Evolutionary conservation across 441 rosid species (phyloP), one percentile per base, ranked within the genome.

Genomic region (Sinapis alba): DNA sequence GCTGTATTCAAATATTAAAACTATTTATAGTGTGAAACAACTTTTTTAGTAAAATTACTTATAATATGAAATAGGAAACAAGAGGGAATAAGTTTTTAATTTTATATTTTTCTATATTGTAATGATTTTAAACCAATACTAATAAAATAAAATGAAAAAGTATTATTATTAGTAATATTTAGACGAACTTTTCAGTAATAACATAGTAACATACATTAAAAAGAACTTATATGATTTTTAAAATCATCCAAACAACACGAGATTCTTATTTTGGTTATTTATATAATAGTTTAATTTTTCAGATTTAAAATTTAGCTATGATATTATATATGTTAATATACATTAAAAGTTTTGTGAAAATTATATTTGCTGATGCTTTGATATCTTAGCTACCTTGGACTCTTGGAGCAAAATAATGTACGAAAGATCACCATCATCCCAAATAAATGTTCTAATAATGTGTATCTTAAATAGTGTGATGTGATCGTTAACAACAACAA

Each of bases 401-500:
- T n/a, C 51, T n/a, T 45, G 51, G 51, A 45, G 16, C 19, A 45
- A 45, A 41, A 43, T 13, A 13, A n/a, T 45, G 12, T 7, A 34
- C 9, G 51, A n/a, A 34, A 34, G 41, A 24, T 24, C 27, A 24
- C 27, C 41, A 45, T 15, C 51, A 12, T 3, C 16, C 5, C n/a
- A 45, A 45, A 13, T 45, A 45, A 45, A 45, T 45, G 19, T 3
- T 45, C 6, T 45, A 45, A 2, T 45, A 5, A 3, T 12, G 47
- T 41, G 3, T 41, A n/a, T 43, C 51, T 45, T 45, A 15, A 45
- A 45, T 45, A 45, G 15, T 45, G 1, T 47, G 15, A 36, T 34
- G 67, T 62, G 67, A 27, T 43, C 23, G 41, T 60, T 60, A 38
- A n/a, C 63, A 59, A 59, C 2, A 59, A 59, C 3, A 27, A 15